Evolutionary conservation across 1,284 basidiomycete species (phyloP), one percentile per base, ranked within the genome.

Genomic region (Cryptococcus neoformans): DNA sequence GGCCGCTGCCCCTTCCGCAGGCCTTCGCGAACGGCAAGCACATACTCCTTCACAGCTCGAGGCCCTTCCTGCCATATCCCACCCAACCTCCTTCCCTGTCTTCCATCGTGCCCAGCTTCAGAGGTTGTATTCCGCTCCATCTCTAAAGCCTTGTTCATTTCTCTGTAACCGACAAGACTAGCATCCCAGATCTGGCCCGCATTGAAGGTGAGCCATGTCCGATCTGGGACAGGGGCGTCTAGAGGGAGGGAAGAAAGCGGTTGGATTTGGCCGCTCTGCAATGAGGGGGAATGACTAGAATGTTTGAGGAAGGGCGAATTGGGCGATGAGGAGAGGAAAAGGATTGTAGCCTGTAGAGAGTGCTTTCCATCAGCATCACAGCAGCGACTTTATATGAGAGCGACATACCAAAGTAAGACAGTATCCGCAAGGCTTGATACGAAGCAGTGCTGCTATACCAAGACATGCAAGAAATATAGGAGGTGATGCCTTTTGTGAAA

Each of bases 251-350:
- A 2, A 38, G 11, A 42, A 34, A 16, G 47, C 16, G 8, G 48
- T 37, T 28, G 10, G 40, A 11, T 55, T 51, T 3, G 46, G 10
- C 8, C 4, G n/a, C 21, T 47, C 21, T 42, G 37, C 34, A 7
- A 48, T 38, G 28, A 35, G 21, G 12, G 54, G 41, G n/a, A 48
- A 55, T n/a, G n/a, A 1, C 16, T 21, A 12, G 46, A 28, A 28
- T 34, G 46, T n/a, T 59, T 39, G 41, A 69, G 53, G 64, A 74
- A 73, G 5, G 73, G 73, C 1, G 73, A 75, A 2, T 69, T 67
- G 3, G 70, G 68, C 12, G 71, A 72, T 0, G 65, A 68, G 11
- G 71, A 66, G 41, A 73, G 62, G 62, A 68, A 73, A 36, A 73
- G 62, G 38, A 73, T 65, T 0, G 62, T 54, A 14, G 67, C 62